These are phyloP conservation scores for Stephania yunnanensis DNA, from an alignment of 164 flowering plant species.

Conservation along the genomic window DNA sequence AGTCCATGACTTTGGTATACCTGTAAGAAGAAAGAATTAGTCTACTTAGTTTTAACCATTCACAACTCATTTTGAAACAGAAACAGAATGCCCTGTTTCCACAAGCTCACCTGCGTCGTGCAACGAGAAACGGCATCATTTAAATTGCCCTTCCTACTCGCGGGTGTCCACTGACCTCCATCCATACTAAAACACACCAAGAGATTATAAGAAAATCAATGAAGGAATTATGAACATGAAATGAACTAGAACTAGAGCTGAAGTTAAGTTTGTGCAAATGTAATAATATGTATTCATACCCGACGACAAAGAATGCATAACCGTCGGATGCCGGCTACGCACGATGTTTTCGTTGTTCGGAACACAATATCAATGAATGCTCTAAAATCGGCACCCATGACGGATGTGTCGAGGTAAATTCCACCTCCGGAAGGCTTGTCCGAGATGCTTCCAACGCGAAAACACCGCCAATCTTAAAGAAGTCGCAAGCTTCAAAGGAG, in stretches of 20 bases:
- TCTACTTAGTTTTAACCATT: neutral
- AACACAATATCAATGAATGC: constrained; percentile 68
- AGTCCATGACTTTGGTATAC: constrained; percentile 89
- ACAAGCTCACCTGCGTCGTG: constrained; percentile 66
- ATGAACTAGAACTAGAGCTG: too few species aligned
- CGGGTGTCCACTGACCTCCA: constrained; percentile 63
- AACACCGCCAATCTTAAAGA: constrained; percentile 67
- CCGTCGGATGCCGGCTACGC: constrained; percentile 74
- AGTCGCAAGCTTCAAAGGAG: constrained; percentile 83
- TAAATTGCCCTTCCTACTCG: constrained; percentile 58
- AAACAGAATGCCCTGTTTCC: neutral
- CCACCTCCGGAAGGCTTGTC: constrained; percentile 49
- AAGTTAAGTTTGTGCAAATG: too few species aligned
- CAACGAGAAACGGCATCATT: constrained; percentile 66
- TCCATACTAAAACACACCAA: constrained; percentile 64
- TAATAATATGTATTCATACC: constrained; percentile 40
- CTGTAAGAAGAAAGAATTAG: constrained; percentile 26
- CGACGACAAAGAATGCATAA: constrained; percentile 78
- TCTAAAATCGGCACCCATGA: constrained; percentile 61
- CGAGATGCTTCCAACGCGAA: constrained; percentile 62
- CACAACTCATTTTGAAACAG: neutral
- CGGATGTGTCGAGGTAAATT: constrained; percentile 63
- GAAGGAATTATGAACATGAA: neutral
- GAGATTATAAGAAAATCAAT: neutral
- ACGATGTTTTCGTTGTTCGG: constrained; percentile 51